Percentiles rank a stretch among this genome's conserved stretches.
Evolutionary conservation across 495 filamentous ascomycete species (phyloP).

Genomic region (Hypomontagnella monticulosa): DNA sequence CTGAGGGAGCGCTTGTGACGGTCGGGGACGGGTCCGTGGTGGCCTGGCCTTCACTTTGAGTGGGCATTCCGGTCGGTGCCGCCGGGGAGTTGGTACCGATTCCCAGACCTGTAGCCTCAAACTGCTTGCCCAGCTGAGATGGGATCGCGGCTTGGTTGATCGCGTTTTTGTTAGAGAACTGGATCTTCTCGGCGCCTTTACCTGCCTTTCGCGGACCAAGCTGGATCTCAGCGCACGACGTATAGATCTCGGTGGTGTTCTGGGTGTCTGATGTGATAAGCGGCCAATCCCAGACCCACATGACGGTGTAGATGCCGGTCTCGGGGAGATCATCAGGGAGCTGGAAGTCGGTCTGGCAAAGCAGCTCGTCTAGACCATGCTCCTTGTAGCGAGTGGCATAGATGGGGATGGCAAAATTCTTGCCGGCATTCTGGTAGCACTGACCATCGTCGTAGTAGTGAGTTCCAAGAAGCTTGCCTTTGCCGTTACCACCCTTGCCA

Average conservation of each 20-base stretch:
- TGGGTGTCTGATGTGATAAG: slow-evolving; percentile 56
- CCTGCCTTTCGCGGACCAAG: slow-evolving; percentile 50
- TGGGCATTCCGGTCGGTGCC: slow-evolving; percentile 9
- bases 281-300: slow-evolving; percentile 96
- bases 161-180: slow-evolving; percentile 43
- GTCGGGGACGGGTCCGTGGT: neutral
- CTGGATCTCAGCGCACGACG: slow-evolving; percentile 81
- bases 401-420: slow-evolving; percentile 52
- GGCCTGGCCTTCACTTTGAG: neutral
- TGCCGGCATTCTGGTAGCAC: slow-evolving; percentile 76
- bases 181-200: slow-evolving; percentile 30
- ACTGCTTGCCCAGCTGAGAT: slow-evolving; percentile 49
- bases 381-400: slow-evolving; percentile 60
- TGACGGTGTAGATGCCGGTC: slow-evolving; percentile 72
- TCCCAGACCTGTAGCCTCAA: slow-evolving; percentile 48
- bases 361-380: slow-evolving; percentile 63
- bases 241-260: slow-evolving; percentile 73
- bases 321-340: slow-evolving; percentile 66
- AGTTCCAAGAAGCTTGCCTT: slow-evolving; percentile 75
- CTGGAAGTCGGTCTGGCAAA: slow-evolving; percentile 80
- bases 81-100: slow-evolving; percentile 38
- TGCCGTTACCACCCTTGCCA: slow-evolving; percentile 78
- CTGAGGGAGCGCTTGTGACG: slow-evolving; percentile 2
- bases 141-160: slow-evolving; percentile 44
- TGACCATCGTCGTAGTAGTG: slow-evolving; percentile 84